A percentile compares a stretch with the other conserved stretches of the same genome.
phyloP scores from a whole-genome alignment of 352 stramenopile species.

The Pythium graminicola region DNA sequence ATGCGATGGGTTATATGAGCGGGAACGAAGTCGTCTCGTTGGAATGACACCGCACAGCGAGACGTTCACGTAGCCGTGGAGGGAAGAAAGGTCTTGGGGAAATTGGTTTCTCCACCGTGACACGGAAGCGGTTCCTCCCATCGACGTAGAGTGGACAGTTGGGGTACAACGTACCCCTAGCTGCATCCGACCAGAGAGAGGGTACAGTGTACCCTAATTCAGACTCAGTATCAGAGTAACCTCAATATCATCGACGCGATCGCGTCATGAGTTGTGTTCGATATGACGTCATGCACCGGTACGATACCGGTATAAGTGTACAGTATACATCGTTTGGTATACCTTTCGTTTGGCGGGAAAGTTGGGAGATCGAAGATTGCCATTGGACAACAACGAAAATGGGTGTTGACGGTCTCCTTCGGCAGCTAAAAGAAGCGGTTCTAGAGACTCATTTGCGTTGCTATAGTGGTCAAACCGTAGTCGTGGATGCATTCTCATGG shows the following conservation, averaged over 20 bases:
- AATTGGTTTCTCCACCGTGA: conserved; percentile 20
- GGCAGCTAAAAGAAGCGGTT: conserved; percentile 47
- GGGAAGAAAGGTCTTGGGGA: too few species aligned
- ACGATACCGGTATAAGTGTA: conserved; percentile 4
- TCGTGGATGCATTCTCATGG: conserved; percentile 72
- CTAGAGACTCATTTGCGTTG: conserved; percentile 44
- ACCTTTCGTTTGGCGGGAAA: conserved; percentile 22
- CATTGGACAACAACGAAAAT: conserved; percentile 24
- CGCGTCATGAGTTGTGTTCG: conserved; percentile 13
- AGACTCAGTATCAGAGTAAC: conserved; percentile 5
- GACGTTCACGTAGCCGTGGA: neutral
- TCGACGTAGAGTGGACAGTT: too few species aligned
- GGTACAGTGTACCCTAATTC: neutral
- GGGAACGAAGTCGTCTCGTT: neutral
- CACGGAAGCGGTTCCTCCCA: neutral
- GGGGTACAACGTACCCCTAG: neutral
- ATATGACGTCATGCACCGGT: conserved; percentile 1
- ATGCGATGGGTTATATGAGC: neutral
- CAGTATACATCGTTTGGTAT: neutral
- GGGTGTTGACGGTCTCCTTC: conserved; percentile 64
- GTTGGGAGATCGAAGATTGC: neutral
- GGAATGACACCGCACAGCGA: neutral
- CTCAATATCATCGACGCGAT: too few species aligned
- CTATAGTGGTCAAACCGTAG: conserved; percentile 50
- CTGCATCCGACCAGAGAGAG: neutral